Percentiles rank a stretch among this genome's conserved stretches.
These are phyloP conservation scores for Zelonia costaricensis DNA, from an alignment of 208 protist species.

Conservation along the genomic window DNA sequence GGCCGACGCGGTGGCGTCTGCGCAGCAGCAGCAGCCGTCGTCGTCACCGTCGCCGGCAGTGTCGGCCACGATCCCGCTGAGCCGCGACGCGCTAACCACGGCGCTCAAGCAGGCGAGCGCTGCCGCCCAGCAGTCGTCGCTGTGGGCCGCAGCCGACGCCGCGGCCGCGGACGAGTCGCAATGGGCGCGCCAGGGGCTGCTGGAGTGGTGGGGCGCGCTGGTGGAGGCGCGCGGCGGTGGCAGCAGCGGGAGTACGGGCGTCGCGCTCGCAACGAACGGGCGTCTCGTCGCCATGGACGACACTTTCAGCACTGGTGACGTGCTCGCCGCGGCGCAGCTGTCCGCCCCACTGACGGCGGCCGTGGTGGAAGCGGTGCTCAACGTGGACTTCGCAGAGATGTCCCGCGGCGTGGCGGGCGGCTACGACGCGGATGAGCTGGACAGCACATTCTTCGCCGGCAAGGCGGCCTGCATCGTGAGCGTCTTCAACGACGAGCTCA, in stretches of 20 bases:
- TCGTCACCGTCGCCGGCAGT: too few relatives aligned
- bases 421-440: constrained; percentile 29
- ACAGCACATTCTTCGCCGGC: constrained; percentile 40
- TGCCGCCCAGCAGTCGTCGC: too few relatives aligned
- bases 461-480: constrained; percentile 42
- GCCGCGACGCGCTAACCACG: too few relatives aligned
- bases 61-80: too few relatives aligned
- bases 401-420: constrained; percentile 7
- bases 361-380: constrained; percentile 26
- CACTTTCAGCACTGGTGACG: constrained; percentile 39
- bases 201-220: constrained; percentile 12
- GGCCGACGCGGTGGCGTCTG: not conserved
- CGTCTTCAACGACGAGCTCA: constrained; percentile 4
- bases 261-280: constrained; percentile 47
- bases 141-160: not conserved
- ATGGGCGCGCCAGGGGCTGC: too few relatives aligned
- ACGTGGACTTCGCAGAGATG: constrained; percentile 43
- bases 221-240: not conserved
- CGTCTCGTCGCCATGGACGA: constrained; percentile 41
- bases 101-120: too few relatives aligned
- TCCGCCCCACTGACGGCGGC: constrained; percentile 22
- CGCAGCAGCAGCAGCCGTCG: too few relatives aligned
- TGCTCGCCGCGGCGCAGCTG: constrained; percentile 21
- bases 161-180: not conserved
- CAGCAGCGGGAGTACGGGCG: not conserved